These are phyloP conservation scores for Lindgomyces ingoldianus DNA, from an alignment of 495 filamentous ascomycete species.

Conservation along the genomic window DNA sequence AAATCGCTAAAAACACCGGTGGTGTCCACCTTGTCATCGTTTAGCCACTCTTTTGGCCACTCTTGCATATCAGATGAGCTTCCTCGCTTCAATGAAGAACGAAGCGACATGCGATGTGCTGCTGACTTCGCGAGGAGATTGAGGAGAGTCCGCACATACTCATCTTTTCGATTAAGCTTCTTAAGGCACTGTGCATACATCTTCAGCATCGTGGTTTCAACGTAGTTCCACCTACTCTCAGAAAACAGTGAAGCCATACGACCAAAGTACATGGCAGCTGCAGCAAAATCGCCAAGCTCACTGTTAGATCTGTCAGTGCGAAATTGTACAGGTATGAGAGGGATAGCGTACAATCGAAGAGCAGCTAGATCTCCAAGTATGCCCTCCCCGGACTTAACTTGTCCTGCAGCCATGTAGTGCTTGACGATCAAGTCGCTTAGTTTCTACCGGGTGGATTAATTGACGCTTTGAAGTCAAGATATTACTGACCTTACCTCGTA, in stretches of 20 bases:
- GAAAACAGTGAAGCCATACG: conserved; percentile 81
- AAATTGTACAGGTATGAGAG: neutral
- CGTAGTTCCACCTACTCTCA: conserved; percentile 72
- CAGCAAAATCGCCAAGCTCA: conserved; percentile 67
- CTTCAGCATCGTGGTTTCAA: conserved; percentile 80
- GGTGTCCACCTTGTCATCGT: conserved; percentile 59
- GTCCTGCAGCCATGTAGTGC: conserved; percentile 71
- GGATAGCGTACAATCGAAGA: conserved; percentile 65
- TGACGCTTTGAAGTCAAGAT: neutral
- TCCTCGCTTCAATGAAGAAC: conserved; percentile 2
- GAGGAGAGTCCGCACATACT: conserved; percentile 74
- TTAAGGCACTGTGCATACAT: conserved; percentile 85
- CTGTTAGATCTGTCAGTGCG: conserved; percentile 35
- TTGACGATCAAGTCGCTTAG: conserved; percentile 51
- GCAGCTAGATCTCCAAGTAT: conserved; percentile 84
- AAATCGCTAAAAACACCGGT: conserved; percentile 66
- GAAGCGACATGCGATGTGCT: conserved; percentile 51
- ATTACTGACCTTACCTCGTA: conserved; percentile 35
- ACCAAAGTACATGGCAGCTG: conserved; percentile 77
- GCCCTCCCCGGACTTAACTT: conserved; percentile 70
- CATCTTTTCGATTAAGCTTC: conserved; percentile 70
- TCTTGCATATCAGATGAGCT: conserved; percentile 6
- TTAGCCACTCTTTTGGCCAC: conserved; percentile 44
- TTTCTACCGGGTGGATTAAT: conserved; percentile 15
- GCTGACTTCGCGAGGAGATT: conserved; percentile 73